These are phyloP conservation scores for Candida nanaspora DNA, from an alignment of 805 yeast species.

Conservation along the genomic window DNA sequence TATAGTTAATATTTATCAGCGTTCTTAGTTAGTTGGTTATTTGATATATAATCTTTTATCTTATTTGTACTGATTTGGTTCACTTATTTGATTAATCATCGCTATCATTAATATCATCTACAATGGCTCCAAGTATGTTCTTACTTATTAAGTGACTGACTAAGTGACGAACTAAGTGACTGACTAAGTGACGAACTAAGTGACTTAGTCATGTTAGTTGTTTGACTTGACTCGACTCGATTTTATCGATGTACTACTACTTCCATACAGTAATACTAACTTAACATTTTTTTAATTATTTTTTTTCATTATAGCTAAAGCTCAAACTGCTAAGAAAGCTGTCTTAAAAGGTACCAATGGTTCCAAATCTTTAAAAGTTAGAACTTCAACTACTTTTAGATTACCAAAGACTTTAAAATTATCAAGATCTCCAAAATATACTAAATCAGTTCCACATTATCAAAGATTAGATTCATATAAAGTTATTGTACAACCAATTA, in stretches of 20 bases:
- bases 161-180: too few relatives aligned
- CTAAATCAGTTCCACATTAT: constrained; percentile 96
- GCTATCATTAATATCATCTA: too few relatives aligned
- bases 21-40: too few relatives aligned
- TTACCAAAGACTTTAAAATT: constrained; percentile 95
- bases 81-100: too few relatives aligned
- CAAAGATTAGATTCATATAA: constrained; percentile 95
- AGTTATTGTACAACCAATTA: constrained; percentile 89
- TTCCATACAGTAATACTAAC: background rate
- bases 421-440: constrained; percentile 92
- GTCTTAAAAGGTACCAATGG: constrained; percentile 95
- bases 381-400: constrained; percentile 94
- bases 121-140: constrained; percentile 27
- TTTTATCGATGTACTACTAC: too few relatives aligned
- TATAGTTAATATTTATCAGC: too few relatives aligned
- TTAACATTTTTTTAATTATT: background rate
- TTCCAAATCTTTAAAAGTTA: constrained; percentile 84
- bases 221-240: too few relatives aligned
- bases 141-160: too few relatives aligned
- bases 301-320: constrained; percentile 40
- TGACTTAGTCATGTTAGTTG: too few relatives aligned
- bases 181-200: too few relatives aligned
- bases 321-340: constrained; percentile 97
- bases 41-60: too few relatives aligned
- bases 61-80: too few relatives aligned